Percentiles rank a stretch among this genome's conserved stretches.
These are phyloP conservation scores for Colletotrichum costaricense DNA, from an alignment of 2,329 filamentous ascomycete species.

Conservation along the genomic window DNA sequence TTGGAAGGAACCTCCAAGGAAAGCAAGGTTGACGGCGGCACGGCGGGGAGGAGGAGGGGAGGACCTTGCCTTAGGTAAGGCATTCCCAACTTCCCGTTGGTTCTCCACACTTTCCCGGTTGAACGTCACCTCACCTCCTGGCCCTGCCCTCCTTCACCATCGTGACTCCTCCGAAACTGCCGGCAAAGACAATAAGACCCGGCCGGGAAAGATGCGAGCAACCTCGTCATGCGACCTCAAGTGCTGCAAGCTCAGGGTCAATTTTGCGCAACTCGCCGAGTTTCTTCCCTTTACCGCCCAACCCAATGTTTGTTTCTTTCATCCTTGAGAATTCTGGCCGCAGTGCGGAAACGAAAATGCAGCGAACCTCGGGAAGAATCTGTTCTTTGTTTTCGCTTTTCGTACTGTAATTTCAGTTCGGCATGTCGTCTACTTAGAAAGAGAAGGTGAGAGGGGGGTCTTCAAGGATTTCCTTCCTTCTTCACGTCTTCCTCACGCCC, in stretches of 20 bases:
- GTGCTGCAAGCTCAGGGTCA: not conserved
- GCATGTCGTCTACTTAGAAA: not conserved
- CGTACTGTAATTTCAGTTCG: not conserved
- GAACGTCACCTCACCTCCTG: constrained; percentile 1
- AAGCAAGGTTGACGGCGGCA: too few relatives aligned
- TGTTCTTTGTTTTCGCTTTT: not conserved
- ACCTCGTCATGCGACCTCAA: not conserved
- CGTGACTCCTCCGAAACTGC: not conserved
- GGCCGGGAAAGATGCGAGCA: not conserved
- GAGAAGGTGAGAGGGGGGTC: not conserved
- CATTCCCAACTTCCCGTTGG: not conserved
- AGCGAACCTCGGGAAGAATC: not conserved
- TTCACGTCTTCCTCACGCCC: not conserved
- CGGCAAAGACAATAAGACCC: not conserved
- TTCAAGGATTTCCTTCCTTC: not conserved
- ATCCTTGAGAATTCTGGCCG: not conserved
- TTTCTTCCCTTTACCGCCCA: not conserved
- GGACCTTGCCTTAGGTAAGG: not conserved
- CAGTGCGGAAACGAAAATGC: not conserved
- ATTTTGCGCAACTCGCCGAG: not conserved
- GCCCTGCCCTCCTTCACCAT: not conserved
- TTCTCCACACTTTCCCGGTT: not conserved
- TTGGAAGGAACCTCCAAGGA: not conserved
- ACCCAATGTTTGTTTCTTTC: not conserved
- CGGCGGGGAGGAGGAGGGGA: not conserved